Evolutionary conservation across 2,329 filamentous ascomycete species (phyloP).

Genomic region (Geosmithia morbida): DNA sequence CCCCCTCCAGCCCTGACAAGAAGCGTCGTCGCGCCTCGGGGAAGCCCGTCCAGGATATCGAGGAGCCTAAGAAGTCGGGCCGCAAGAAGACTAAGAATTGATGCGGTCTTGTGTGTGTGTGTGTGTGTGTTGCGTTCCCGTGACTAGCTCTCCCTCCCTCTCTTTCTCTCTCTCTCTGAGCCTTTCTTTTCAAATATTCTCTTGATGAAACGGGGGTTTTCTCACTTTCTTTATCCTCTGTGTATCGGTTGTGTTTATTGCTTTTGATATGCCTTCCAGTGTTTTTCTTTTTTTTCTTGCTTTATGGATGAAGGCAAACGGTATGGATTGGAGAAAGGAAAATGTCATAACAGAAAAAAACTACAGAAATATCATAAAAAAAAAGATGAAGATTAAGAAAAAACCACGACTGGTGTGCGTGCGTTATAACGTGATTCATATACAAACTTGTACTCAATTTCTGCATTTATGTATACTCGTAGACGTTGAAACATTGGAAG

Average conservation of each 20-base stretch:
- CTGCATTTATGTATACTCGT: not conserved
- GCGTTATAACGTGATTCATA: not conserved
- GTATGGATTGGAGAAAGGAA: too few relatives aligned
- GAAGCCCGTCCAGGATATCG: constrained; percentile 32
- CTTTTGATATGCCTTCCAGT: not conserved
- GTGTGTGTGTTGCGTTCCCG: not conserved
- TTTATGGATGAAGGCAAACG: too few relatives aligned
- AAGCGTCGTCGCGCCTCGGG: constrained; percentile 44
- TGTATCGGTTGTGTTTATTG: not conserved
- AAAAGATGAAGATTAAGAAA: too few relatives aligned
- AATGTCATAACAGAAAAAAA: too few relatives aligned
- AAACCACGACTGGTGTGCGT: too few relatives aligned
- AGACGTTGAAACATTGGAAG: not conserved
- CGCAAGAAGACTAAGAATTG: constrained; percentile 40
- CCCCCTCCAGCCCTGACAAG: constrained; percentile 38
- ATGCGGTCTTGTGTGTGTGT: not conserved
- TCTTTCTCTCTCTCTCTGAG: not conserved
- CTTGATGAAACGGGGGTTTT: too few relatives aligned
- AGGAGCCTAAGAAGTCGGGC: constrained; percentile 45
- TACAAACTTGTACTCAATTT: not conserved
- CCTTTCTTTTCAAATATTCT: too few relatives aligned
- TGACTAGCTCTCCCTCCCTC: not conserved
- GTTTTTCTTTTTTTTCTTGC: not conserved
- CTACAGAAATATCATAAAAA: too few relatives aligned
- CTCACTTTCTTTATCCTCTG: not conserved